These are phyloP conservation scores for Funneliformis caledonium DNA, from an alignment of 371 early-diverging fungal genomes.

Conservation along the genomic window DNA sequence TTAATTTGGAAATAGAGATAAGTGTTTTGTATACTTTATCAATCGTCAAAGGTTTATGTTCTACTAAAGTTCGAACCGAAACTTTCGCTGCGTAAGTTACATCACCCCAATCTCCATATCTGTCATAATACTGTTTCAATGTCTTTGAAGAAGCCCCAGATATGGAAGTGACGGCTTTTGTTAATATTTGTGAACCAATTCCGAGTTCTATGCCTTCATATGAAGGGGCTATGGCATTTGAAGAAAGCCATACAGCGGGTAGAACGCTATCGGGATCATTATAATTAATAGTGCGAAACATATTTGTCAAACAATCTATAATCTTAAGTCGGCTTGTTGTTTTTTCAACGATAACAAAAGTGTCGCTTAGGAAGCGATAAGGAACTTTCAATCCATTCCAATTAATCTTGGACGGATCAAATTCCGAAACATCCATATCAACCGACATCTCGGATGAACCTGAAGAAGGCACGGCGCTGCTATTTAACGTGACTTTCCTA, in stretches of 20 bases:
- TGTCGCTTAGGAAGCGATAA: background rate
- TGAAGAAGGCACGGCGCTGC: background rate
- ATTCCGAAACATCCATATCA: constrained; percentile 8
- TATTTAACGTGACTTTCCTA: background rate
- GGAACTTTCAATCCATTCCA: background rate
- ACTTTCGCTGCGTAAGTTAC: constrained; percentile 74
- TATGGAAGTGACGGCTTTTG: constrained; percentile 92
- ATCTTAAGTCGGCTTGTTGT: constrained; percentile 22
- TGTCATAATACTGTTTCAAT: constrained; percentile 80
- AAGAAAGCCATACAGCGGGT: constrained; percentile 23
- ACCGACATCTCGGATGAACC: background rate
- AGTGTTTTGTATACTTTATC: constrained; percentile 84
- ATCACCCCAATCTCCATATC: constrained; percentile 90
- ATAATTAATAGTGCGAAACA: constrained; percentile 2
- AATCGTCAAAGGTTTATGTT: constrained; percentile 81
- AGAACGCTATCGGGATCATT: constrained; percentile 7
- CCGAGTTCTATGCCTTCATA: constrained; percentile 97
- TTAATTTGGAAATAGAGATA: constrained; percentile 82
- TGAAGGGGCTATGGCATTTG: constrained; percentile 79
- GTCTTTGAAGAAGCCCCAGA: constrained; percentile 77
- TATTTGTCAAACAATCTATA: constrained; percentile 11
- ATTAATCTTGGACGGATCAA: constrained; percentile 10
- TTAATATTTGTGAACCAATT: constrained; percentile 90
- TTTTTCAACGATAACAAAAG: constrained; percentile 6
- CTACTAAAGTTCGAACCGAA: constrained; percentile 60